Base-by-base conservation (phyloP, 768 basidiomycete genomes). In the Boletus barrowsii region DNA sequence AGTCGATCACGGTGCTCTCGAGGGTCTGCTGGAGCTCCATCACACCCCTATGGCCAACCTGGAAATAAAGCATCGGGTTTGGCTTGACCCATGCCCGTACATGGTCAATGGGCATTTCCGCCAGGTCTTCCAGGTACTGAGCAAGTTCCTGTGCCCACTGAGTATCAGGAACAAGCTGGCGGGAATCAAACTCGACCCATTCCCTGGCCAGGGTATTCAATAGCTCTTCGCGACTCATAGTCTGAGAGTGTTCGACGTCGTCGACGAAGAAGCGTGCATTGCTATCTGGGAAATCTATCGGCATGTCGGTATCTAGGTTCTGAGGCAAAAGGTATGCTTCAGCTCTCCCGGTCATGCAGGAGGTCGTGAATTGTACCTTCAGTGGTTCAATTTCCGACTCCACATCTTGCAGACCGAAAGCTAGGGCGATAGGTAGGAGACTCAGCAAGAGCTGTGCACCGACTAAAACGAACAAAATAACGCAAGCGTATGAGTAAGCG, bases 251-350 rank as follows among this genome's bases (percentile, higher is more conserved):
- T 14, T 64, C 63, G 7, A 52, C 30, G 14, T 46, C 30, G 4
- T 49, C 33, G n/a, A 71, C 63, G 51, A 71, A 76, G 56, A 81
- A 78, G 10, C 57, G 58, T 2, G 74, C 62, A 0, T 54, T 39
- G 6, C 71, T 71, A 62, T 81, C 80, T 1, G 61, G 47, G 14
- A 47, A 60, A 1, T 72, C 72, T 22, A 83, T 71, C 2, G 69
- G 55, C 6, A 65, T 35, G 53, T 81, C 79, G 5, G 76, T 80
- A 53, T 84, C 83, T n/a, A 83, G 62, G 61, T 83, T 82, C 83
- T 83, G 10, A 45, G 36, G 15, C 37, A 8, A 22, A 43, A 22
- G 49, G 7, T 26, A 51, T n/a, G 33, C 2, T 41, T 59, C 6
- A 0, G 14, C 14, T 46, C 10, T 14, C 18, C 9, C 14, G 8